These are phyloP conservation scores for Panellus pusillus DNA, from an alignment of 768 basidiomycete species.

Conservation along the genomic window DNA sequence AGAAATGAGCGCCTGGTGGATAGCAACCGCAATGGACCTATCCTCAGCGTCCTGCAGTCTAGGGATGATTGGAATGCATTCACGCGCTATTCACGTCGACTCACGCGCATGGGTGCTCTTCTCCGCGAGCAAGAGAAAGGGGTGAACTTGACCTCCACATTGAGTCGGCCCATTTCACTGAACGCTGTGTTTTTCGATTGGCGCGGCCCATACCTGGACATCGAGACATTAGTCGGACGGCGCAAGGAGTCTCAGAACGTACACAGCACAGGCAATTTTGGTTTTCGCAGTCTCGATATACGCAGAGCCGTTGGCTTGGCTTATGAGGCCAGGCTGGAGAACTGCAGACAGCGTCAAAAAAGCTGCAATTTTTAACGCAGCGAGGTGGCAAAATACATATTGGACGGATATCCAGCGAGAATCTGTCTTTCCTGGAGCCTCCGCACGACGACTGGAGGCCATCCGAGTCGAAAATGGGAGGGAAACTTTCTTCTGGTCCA, in stretches of 20 bases:
- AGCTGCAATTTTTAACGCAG: neutral
- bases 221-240: constrained; percentile 12
- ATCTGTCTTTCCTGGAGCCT: constrained; percentile 51
- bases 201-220: constrained; percentile 74
- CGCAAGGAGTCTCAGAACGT: constrained; percentile 31
- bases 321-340: constrained; percentile 86
- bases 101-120: constrained; percentile 83
- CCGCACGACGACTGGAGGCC: constrained; percentile 35
- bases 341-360: constrained; percentile 45
- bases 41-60: constrained; percentile 87
- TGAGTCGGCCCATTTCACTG: constrained; percentile 84
- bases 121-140: constrained; percentile 85
- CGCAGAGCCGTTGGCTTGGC: constrained; percentile 93
- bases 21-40: constrained; percentile 74
- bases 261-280: constrained; percentile 98
- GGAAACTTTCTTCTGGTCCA: constrained; percentile 82
- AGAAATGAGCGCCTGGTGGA: constrained; percentile 83
- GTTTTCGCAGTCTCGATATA: constrained; percentile 92
- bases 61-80: constrained; percentile 22
- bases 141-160: constrained; percentile 95
- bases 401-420: constrained; percentile 68
- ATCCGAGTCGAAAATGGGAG: constrained; percentile 58
- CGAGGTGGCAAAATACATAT: constrained; percentile 61
- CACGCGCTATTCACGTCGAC: constrained; percentile 27
- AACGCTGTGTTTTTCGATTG: constrained; percentile 81